A percentile compares a stretch with the other conserved stretches of the same genome.
Conservation (phyloP, 352 stramenopile species). For the Globisporangium ultimum region DNA sequence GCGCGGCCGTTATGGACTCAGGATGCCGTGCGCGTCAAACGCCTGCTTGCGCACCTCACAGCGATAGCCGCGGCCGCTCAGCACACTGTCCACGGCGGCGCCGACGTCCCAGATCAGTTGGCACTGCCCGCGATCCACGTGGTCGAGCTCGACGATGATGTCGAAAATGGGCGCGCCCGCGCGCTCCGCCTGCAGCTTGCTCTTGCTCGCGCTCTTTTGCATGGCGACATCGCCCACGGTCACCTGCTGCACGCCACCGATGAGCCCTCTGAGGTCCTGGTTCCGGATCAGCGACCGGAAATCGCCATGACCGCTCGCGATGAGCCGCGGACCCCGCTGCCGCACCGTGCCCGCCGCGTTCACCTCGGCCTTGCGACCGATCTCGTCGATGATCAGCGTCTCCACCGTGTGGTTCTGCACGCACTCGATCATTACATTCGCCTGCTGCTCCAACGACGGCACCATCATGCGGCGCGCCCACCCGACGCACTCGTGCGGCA, state of each 20-base stretch:
- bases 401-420: slow-evolving; percentile 89
- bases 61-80: slow-evolving; percentile 33
- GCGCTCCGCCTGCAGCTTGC: slow-evolving; percentile 44
- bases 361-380: slow-evolving; percentile 78
- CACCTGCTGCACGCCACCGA: slow-evolving; percentile 58
- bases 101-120: slow-evolving; percentile 63
- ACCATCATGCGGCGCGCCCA: slow-evolving; percentile 83
- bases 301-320: slow-evolving; percentile 85
- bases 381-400: slow-evolving; percentile 89
- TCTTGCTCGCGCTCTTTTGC: slow-evolving; percentile 25
- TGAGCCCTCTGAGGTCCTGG: slow-evolving; percentile 62
- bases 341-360: slow-evolving; percentile 59
- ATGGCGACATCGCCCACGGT: not conserved
- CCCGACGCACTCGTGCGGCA: slow-evolving; percentile 75
- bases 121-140: slow-evolving; percentile 48
- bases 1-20: too few species aligned
- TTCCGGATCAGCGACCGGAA: slow-evolving; percentile 85
- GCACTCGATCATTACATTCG: slow-evolving; percentile 84
- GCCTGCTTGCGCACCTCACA: slow-evolving; percentile 39
- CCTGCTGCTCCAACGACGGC: slow-evolving; percentile 55
- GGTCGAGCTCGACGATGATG: slow-evolving; percentile 79
- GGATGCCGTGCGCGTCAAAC: slow-evolving; percentile 23
- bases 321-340: slow-evolving; percentile 74
- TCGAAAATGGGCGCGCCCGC: slow-evolving; percentile 72
- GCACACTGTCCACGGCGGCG: slow-evolving; percentile 66